A percentile compares a stretch with the other conserved stretches of the same genome.
Evolutionary conservation across 169 alveolate species (phyloP).

Genomic region (Plasmodium yoelii): DNA sequence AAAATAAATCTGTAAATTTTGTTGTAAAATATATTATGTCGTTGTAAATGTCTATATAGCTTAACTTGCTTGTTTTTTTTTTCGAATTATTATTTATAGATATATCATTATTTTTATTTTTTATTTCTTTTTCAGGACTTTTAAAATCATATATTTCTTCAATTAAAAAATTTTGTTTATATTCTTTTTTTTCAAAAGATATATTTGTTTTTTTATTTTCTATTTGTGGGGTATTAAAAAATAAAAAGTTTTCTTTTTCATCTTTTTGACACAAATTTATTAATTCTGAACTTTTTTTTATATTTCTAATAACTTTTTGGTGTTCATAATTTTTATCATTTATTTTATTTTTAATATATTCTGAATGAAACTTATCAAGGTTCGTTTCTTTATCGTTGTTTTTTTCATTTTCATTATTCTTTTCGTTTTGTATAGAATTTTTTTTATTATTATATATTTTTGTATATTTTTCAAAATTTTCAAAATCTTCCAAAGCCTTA

Average conservation of each 20-base stretch:
- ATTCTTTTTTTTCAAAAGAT: constrained; percentile 25
- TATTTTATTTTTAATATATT: background rate
- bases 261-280: constrained; percentile 22
- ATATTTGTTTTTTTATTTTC: constrained; percentile 9
- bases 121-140: too few relatives aligned
- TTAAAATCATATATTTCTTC: constrained; percentile 65
- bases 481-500: constrained; percentile 28
- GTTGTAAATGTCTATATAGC: background rate
- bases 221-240: constrained; percentile 10
- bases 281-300: constrained; percentile 23
- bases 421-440: background rate
- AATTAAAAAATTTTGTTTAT: constrained; percentile 45
- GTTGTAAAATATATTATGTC: constrained; percentile 9
- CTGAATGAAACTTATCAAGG: background rate
- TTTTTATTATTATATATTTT: constrained; percentile 20
- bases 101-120: background rate
- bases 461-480: constrained; percentile 32
- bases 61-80: background rate
- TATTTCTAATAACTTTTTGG: background rate
- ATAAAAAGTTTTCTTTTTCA: constrained; percentile 25
- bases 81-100: background rate
- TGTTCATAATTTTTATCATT: background rate
- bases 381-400: background rate
- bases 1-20: background rate
- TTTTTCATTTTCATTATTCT: background rate